Evolutionary conservation across 306 rosid species (phyloP).

Genomic region (Castanea sativa): DNA sequence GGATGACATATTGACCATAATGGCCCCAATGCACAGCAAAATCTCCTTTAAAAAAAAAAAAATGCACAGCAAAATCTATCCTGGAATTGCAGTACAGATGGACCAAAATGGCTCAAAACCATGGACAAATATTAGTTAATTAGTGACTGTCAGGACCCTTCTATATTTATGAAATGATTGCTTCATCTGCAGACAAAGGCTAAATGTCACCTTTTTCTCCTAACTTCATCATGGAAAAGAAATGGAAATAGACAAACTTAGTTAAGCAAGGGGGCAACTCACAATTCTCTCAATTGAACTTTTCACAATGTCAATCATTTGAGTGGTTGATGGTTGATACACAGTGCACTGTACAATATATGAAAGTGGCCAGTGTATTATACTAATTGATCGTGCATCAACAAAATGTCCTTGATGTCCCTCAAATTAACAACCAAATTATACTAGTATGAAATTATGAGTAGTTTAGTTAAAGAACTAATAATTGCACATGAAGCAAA

Average conservation of each 20-base stretch:
- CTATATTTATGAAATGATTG: not conserved
- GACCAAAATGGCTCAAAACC: not conserved
- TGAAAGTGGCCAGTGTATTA: no score
- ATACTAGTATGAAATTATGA: not conserved
- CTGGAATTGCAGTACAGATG: not conserved
- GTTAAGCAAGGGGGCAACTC: not conserved
- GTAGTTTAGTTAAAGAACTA: not conserved
- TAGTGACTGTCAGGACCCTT: not conserved
- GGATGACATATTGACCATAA: not conserved
- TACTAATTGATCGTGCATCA: no score
- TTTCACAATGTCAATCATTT: not conserved
- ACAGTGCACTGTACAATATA: no score
- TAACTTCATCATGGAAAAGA: not conserved
- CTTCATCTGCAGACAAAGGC: not conserved
- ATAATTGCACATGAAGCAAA: conserved; percentile 11
- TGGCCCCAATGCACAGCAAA: not conserved
- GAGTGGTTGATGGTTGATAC: no score
- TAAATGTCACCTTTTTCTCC: not conserved
- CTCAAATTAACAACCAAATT: not conserved
- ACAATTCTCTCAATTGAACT: not conserved
- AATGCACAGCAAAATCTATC: not conserved
- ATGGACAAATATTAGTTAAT: not conserved
- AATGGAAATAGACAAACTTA: not conserved
- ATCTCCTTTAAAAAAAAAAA: not conserved
- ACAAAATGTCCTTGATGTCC: not conserved